phyloP scores from a whole-genome alignment of 139 green algal species.

The Chlorella sorokiniana region DNA sequence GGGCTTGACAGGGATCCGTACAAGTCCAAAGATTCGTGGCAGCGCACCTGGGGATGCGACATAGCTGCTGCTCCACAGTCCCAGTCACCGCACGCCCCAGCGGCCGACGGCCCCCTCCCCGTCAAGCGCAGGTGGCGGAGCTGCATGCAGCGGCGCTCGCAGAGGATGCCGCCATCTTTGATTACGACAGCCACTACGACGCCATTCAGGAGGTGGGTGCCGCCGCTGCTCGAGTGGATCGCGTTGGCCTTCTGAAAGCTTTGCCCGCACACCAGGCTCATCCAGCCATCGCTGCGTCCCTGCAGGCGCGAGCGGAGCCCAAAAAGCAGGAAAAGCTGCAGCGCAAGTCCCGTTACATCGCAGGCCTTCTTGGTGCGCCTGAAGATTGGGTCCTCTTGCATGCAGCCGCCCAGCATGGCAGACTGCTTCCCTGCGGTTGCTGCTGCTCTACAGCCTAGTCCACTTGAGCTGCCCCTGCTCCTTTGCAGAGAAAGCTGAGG shows the following conservation, averaged over 20 bases:
- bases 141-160: constrained; percentile 83
- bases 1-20: no score
- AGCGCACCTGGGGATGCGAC: no score
- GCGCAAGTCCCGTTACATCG: constrained; percentile 80
- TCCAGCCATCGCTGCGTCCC: neutral
- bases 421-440: neutral
- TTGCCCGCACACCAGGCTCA: neutral
- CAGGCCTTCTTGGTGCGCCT: constrained; percentile 53
- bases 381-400: neutral
- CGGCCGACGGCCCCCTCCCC: neutral
- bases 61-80: no score
- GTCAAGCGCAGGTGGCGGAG: constrained; percentile 60
- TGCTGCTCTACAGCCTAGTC: neutral
- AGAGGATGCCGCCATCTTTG: constrained; percentile 90
- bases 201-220: constrained; percentile 61
- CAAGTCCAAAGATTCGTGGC: no score
- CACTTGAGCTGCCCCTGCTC: neutral
- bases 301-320: constrained; percentile 51
- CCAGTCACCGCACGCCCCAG: no score
- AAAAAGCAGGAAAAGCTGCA: constrained; percentile 70
- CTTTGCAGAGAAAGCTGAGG: constrained; percentile 75
- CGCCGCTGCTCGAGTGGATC: neutral
- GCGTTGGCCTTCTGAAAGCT: no score
- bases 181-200: constrained; percentile 94
- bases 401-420: neutral